phyloP scores from a whole-genome alignment of 805 yeast species.

The Clavispora fructus region DNA sequence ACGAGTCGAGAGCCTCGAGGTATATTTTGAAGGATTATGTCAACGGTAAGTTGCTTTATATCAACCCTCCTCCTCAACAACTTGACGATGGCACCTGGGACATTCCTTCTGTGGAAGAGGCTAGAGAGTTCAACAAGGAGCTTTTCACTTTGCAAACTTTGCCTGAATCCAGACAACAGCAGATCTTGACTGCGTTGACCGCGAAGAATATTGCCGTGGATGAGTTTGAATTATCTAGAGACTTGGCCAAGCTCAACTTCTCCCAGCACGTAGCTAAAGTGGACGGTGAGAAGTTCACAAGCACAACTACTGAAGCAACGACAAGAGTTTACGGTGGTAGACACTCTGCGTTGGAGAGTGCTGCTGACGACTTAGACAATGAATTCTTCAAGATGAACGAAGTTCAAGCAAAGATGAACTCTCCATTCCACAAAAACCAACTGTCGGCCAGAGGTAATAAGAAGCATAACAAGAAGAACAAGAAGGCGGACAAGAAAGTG shows the following conservation, averaged over 20 bases:
- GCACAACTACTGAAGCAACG: slow-evolving; percentile 25
- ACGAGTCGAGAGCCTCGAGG: slow-evolving; percentile 91
- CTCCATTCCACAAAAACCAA: slow-evolving; percentile 66
- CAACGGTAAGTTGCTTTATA: slow-evolving; percentile 78
- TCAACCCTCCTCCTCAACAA: slow-evolving; percentile 79
- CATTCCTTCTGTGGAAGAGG: slow-evolving; percentile 36
- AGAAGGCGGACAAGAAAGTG: slow-evolving; percentile 50
- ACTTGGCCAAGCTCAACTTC: slow-evolving; percentile 68
- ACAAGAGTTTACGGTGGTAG: slow-evolving; percentile 70
- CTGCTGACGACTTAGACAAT: slow-evolving; percentile 77
- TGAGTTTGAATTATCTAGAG: slow-evolving; percentile 60
- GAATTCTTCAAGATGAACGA: slow-evolving; percentile 74
- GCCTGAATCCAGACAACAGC: slow-evolving; percentile 70
- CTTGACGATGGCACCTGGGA: slow-evolving; percentile 57
- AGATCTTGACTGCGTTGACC: slow-evolving; percentile 59
- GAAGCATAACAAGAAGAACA: slow-evolving; percentile 74
- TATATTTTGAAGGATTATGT: slow-evolving; percentile 92
- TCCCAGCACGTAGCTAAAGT: slow-evolving; percentile 62
- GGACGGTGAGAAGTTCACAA: slow-evolving; percentile 12
- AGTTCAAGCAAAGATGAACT: slow-evolving; percentile 56
- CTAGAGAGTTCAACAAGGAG: slow-evolving; percentile 63
- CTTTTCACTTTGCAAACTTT: slow-evolving; percentile 60
- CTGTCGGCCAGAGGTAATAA: slow-evolving; percentile 30
- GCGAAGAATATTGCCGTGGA: slow-evolving; percentile 47
- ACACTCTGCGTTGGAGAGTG: slow-evolving; percentile 72